phyloP scores from a whole-genome alignment of 2,329 filamentous ascomycete species.

The Nemania abortiva region DNA sequence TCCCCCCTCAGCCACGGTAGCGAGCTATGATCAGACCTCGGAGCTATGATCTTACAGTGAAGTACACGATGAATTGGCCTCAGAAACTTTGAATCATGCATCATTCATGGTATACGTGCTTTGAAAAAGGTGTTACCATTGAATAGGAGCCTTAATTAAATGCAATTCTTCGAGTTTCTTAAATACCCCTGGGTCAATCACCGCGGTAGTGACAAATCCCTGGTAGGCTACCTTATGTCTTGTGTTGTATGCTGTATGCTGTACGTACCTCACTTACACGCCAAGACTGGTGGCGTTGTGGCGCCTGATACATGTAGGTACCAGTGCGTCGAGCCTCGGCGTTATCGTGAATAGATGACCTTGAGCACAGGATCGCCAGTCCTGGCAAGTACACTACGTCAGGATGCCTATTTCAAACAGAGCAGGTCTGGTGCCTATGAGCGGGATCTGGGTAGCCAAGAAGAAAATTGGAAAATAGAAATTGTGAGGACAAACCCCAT shows the following conservation, averaged over 20 bases:
- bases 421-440: background rate
- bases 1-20: slow-evolving; percentile 30
- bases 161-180: slow-evolving; percentile 1
- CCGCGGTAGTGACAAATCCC: slow-evolving; percentile 18
- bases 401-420: background rate
- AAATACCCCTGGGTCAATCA: background rate
- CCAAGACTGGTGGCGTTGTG: slow-evolving; percentile 21
- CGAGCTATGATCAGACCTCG: background rate
- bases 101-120: background rate
- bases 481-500: slow-evolving; percentile 3
- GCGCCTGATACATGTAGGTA: slow-evolving; percentile 3
- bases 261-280: background rate
- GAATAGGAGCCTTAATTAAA: background rate
- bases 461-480: background rate
- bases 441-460: background rate
- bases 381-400: background rate
- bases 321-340: background rate
- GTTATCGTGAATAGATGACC: background rate
- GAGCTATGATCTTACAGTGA: background rate
- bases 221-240: background rate
- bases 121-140: background rate
- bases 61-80: background rate
- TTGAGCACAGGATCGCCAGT: too few relatives aligned
- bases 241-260: too few relatives aligned
- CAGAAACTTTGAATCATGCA: background rate